Conservation (phyloP, 345 rosid species). For the Eucalyptus cladocalyx region DNA sequence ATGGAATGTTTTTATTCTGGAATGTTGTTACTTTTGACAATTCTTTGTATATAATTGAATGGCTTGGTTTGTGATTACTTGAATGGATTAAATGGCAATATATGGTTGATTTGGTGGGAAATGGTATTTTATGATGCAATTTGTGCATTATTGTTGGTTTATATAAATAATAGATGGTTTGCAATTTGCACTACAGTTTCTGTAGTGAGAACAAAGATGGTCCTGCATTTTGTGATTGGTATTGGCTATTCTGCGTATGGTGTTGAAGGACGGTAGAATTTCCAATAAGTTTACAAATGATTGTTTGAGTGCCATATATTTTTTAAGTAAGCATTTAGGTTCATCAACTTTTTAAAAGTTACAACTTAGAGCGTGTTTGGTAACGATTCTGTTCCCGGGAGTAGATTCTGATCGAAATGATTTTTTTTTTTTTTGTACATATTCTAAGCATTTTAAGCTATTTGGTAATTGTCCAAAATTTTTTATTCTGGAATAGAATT, state of each 20-base stretch:
- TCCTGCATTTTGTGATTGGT: neutral
- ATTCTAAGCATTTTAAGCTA: too few species aligned
- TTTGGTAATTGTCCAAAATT: too few species aligned
- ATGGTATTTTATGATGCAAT: neutral
- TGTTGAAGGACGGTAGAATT: too few species aligned
- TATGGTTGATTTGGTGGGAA: neutral
- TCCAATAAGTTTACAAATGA: neutral
- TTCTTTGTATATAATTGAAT: neutral
- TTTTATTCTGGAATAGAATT: too few species aligned
- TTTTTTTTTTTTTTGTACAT: too few species aligned
- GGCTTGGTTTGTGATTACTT: neutral
- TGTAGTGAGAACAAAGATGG: neutral
- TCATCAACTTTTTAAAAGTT: neutral
- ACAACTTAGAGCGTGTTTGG: neutral
- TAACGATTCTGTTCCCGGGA: too few species aligned
- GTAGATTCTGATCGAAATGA: too few species aligned
- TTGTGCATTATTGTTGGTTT: neutral
- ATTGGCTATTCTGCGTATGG: neutral
- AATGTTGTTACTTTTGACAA: too few species aligned
- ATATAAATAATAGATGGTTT: neutral
- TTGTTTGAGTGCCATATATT: neutral
- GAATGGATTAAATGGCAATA: neutral
- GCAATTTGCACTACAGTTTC: neutral
- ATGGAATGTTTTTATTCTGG: neutral
- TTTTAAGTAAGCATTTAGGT: neutral